A percentile compares a stretch with the other conserved stretches of the same genome.
These are phyloP conservation scores for Candida methanosorbosa DNA, from an alignment of 805 yeast genomes.

Conservation along the genomic window DNA sequence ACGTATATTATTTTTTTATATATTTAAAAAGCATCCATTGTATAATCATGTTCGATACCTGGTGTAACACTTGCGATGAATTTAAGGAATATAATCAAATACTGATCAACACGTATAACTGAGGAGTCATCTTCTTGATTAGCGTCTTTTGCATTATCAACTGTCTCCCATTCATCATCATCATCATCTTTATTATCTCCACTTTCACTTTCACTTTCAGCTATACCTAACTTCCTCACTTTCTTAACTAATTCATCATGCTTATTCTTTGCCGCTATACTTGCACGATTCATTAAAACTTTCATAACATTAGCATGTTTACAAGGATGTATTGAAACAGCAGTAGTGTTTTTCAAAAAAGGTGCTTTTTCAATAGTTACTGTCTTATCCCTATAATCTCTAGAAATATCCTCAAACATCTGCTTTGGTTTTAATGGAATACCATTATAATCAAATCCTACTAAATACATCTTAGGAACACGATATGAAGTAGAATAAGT, in stretches of 20 bases:
- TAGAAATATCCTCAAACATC: constrained; percentile 91
- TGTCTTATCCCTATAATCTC: constrained; percentile 90
- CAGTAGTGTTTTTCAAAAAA: constrained; percentile 61
- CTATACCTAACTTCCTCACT: constrained; percentile 39
- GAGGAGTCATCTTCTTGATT: constrained; percentile 10
- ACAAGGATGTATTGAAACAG: constrained; percentile 94
- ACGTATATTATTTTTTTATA: background rate
- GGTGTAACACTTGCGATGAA: constrained; percentile 97
- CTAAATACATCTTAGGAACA: constrained; percentile 89
- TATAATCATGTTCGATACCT: constrained; percentile 93
- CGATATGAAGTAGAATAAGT: constrained; percentile 91
- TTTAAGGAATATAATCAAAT: constrained; percentile 79
- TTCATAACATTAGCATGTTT: constrained; percentile 93
- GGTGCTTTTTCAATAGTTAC: constrained; percentile 95
- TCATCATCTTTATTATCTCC: constrained; percentile 24
- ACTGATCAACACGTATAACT: constrained; percentile 81
- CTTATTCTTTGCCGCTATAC: constrained; percentile 27
- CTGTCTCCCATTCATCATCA: constrained; percentile 16
- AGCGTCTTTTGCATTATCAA: constrained; percentile 10
- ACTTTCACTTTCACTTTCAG: constrained; percentile 21
- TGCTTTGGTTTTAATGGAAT: constrained; percentile 77
- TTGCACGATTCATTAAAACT: constrained; percentile 70
- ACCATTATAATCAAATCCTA: constrained; percentile 80
- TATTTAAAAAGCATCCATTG: constrained; percentile 85
- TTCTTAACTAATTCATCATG: constrained; percentile 26